Evolutionary conservation across 345 rosid species (phyloP), one percentile per base, ranked within the genome.

Genomic region (Triadica sebifera): DNA sequence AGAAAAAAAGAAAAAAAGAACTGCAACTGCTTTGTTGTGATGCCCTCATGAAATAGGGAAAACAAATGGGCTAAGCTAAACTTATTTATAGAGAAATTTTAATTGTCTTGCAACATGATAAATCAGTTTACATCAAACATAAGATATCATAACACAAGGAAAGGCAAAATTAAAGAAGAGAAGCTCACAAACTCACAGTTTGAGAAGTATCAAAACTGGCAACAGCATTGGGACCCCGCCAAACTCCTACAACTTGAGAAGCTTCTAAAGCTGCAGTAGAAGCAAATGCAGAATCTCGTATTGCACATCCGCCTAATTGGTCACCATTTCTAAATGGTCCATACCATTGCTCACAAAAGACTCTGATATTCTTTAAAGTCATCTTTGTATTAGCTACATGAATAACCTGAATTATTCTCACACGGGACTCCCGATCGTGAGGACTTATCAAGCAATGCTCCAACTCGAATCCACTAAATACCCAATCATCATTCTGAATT

Each of bases 251-350:
- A 20, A 91, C 85, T 20, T 78, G 77, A 2, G 92, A 85, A 75
- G 93, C 87, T 69, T 79, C n/a, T 16, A 82, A 57, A 73, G 92
- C 75, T 69, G 89, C 81, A 47, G 93, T 88, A 37, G 98, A 85
- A 55, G 98, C 99, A 80, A 95, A 95, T 38, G 88, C 88, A 45
- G 96, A 83, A 84, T 89, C 94, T 22, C 92, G 85, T 41, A 88
- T 87, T 10, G 97, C 89, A 75, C 97, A 92, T 77, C 97, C 97
- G 49, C 98, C 99, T 3, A 91, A 81, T 76, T 91, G 93, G 45
- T 92, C 96, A 17, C 97, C 98, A 58, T 93, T 83, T 81, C 94
- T 88, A 80, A 87, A 95, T 10, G 96, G 94, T 60, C 99, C 98
- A 60, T 91, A 81, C 96, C 97, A 95, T 60, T 80, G 93, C 87